phyloP scores from a whole-genome alignment of 345 rosid species.

The Psidium friedrichsthalianum region DNA sequence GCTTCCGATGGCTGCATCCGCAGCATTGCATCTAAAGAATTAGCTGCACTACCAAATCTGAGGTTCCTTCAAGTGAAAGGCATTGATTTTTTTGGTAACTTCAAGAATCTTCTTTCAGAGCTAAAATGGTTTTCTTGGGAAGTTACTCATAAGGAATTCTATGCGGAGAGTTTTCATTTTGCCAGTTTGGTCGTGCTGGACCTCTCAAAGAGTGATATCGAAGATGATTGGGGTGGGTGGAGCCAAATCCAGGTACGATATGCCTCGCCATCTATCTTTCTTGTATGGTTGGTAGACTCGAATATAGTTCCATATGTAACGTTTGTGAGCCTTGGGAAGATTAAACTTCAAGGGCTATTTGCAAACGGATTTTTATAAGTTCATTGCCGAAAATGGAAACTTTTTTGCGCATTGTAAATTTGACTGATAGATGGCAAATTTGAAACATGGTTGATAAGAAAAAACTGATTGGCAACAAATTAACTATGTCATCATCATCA shows the following conservation, averaged over 20 bases:
- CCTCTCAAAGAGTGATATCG: neutral
- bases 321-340: neutral
- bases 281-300: neutral
- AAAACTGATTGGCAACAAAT: no score
- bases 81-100: neutral
- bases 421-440: no score
- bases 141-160: neutral
- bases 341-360: neutral
- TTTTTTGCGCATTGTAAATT: no score
- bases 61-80: neutral
- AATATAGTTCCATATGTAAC: neutral
- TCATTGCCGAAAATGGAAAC: neutral
- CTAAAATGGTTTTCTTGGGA: conserved; percentile 1
- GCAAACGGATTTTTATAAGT: neutral
- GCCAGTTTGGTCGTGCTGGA: neutral
- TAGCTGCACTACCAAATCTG: neutral
- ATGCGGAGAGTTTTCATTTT: neutral
- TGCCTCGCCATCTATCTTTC: neutral
- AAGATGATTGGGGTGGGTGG: neutral
- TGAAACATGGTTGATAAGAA: no score
- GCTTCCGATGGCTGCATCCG: neutral
- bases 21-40: neutral
- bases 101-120: neutral
- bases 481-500: no score
- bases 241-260: neutral